Base-by-base conservation (phyloP, 495 filamentous ascomycete species). In the Penicillium roqueforti region DNA sequence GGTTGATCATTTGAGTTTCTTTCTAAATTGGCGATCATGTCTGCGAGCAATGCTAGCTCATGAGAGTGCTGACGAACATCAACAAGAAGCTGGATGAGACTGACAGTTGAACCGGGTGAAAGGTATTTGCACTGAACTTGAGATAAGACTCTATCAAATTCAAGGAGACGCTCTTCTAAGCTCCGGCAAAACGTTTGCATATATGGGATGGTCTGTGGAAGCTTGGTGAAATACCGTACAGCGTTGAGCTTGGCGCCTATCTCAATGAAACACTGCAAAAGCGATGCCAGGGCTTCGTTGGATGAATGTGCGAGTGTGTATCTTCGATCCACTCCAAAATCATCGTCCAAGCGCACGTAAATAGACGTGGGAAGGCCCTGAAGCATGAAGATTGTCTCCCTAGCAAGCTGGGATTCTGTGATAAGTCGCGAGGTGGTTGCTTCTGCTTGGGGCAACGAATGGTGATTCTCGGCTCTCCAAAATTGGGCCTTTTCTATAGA, bases 311-410 rank as follows among this genome's bases (percentile, higher is more conserved):
- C 57, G 29, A 80, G 60, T 0, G 56, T 60, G 59, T 75, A 76
- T 36, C 61, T 62, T 26, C 64, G 66, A 51, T 71, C 70, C 18
- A 77, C 48, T 31, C 62, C 69, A 11, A 76, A 59, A 1, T 65
- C 64, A 14, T 73, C 59, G 29, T 81, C 76, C 31, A 71, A 43
- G 7, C 65, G 65, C 63, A 60, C 59, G 51, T 88, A 95, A 6
- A 96, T 66, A 18, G 82, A 85, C 1, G 88, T 95, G 32, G 85
- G 81, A 18, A 95, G 71, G 0, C 90, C 91, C 29, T 82, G 78
- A 1, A 97, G 80, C 90, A 96, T 92, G 57, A 88, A 92, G 1
- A 95, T 72, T 1, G 82, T 76, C 58, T 97, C 92, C 38, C 92
- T 84, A 29, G 92, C 73, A 4, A 83, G 66, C 51, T 92, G 87